Conservation (phyloP, 2,329 filamentous ascomycete genomes). For the Cercospora beticola region DNA sequence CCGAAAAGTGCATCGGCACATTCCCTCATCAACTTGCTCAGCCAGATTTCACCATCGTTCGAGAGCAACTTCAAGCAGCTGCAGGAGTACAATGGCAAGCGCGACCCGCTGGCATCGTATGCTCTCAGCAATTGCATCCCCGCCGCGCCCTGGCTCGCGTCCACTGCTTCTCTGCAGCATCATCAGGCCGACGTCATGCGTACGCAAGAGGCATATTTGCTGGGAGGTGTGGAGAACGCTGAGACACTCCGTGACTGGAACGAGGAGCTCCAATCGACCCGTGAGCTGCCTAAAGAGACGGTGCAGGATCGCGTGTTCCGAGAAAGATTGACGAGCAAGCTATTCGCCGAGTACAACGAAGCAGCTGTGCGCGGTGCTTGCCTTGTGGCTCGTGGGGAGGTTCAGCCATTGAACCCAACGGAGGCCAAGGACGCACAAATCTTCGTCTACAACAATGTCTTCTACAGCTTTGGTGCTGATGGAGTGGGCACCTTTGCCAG, state of each 20-base stretch:
- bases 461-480: conserved; percentile 97
- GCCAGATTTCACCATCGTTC: conserved; percentile 81
- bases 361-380: conserved; percentile 89
- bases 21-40: conserved; percentile 79
- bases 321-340: conserved; percentile 88
- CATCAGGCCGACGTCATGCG: conserved; percentile 84
- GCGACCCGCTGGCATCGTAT: conserved; percentile 87
- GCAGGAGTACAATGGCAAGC: conserved; percentile 79
- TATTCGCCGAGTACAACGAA: conserved; percentile 97
- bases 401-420: conserved; percentile 90
- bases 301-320: conserved; percentile 96
- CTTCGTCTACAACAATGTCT: conserved; percentile 99
- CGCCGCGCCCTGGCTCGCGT: conserved; percentile 86
- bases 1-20: conserved; percentile 80
- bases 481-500: conserved; percentile 95
- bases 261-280: conserved; percentile 95
- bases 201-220: conserved; percentile 87
- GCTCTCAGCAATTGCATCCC: conserved; percentile 95
- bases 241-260: conserved; percentile 98
- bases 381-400: conserved; percentile 86
- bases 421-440: conserved; percentile 93
- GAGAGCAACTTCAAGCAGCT: conserved; percentile 70
- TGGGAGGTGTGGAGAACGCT: conserved; percentile 87
- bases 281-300: conserved; percentile 87
- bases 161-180: conserved; percentile 61